Percentiles rank a stretch among this genome's conserved stretches.
These are phyloP conservation scores for Leccinum pachyderme DNA, from an alignment of 1,284 basidiomycete genomes.

Conservation along the genomic window DNA sequence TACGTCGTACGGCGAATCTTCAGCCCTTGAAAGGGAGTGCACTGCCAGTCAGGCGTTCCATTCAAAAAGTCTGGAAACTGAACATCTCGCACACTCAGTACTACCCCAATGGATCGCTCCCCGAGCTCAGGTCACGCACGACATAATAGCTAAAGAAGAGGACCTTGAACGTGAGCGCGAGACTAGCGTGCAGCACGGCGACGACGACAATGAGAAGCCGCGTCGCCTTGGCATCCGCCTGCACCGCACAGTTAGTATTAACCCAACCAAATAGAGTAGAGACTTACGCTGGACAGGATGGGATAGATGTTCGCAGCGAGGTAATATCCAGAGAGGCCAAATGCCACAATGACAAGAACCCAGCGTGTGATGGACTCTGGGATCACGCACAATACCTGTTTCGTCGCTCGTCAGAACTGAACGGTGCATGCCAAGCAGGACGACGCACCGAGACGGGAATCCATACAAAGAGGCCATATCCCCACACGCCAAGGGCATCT, in stretches of 20 bases:
- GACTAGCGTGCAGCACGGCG: constrained; percentile 64
- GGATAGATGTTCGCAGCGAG: constrained; percentile 85
- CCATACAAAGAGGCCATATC: constrained; percentile 74
- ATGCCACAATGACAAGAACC: constrained; percentile 71
- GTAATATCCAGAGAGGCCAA: constrained; percentile 80
- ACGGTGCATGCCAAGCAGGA: not conserved
- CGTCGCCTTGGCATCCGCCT: constrained; percentile 83
- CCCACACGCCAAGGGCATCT: constrained; percentile 76
- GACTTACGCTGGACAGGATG: constrained; percentile 76
- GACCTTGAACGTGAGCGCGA: constrained; percentile 83
- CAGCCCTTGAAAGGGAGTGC: too few species aligned
- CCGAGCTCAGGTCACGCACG: constrained; percentile 48
- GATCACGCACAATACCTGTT: constrained; percentile 77
- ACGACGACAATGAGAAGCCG: constrained; percentile 77
- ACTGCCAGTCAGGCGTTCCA: too few species aligned
- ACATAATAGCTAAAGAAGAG: constrained; percentile 87
- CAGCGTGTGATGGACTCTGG: constrained; percentile 79
- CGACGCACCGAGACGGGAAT: constrained; percentile 70
- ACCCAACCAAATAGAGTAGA: not conserved
- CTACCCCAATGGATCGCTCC: constrained; percentile 24
- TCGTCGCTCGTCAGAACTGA: constrained; percentile 1
- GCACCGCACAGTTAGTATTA: constrained; percentile 3
- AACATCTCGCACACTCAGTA: not conserved
- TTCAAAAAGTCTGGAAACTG: not conserved
- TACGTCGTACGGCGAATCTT: too few species aligned